Evolutionary conservation across 2,329 filamentous ascomycete species (phyloP).

Genomic region (Aspergillus niger): DNA sequence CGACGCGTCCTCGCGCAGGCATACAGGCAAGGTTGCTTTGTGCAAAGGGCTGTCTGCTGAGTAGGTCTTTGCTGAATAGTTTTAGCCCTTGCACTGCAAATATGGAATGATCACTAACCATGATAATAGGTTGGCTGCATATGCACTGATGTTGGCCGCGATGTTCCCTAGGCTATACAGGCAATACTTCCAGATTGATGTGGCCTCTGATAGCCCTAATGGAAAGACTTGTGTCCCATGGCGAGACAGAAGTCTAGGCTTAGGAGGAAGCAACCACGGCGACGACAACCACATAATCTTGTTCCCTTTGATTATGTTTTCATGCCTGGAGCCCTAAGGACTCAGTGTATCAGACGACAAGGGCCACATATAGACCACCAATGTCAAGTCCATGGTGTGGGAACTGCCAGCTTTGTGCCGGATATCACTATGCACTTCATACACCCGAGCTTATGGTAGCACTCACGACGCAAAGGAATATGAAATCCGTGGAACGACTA

Average conservation of each 20-base stretch:
- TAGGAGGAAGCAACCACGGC: neutral
- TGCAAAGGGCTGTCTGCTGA: neutral
- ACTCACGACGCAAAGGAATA: too few relatives aligned
- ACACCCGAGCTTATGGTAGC: too few relatives aligned
- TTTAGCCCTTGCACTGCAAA: neutral
- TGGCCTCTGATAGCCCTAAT: neutral
- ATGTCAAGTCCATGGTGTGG: too few relatives aligned
- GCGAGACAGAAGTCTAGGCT: neutral
- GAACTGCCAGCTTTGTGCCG: too few relatives aligned
- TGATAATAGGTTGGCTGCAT: neutral
- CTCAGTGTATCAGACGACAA: too few relatives aligned
- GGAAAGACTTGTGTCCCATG: neutral
- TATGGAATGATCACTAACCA: neutral
- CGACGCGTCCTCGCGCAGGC: neutral
- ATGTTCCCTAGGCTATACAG: neutral
- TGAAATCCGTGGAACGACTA: too few relatives aligned
- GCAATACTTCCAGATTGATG: neutral
- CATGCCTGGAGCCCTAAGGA: too few relatives aligned
- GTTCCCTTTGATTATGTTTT: neutral
- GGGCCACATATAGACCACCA: too few relatives aligned
- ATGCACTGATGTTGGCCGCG: neutral
- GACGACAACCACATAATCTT: neutral
- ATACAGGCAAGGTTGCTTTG: neutral
- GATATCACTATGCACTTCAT: too few relatives aligned
- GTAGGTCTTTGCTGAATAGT: neutral